These are phyloP conservation scores for Paraleonurus japonicus DNA, from an alignment of 257 asterid species.

Conservation along the genomic window DNA sequence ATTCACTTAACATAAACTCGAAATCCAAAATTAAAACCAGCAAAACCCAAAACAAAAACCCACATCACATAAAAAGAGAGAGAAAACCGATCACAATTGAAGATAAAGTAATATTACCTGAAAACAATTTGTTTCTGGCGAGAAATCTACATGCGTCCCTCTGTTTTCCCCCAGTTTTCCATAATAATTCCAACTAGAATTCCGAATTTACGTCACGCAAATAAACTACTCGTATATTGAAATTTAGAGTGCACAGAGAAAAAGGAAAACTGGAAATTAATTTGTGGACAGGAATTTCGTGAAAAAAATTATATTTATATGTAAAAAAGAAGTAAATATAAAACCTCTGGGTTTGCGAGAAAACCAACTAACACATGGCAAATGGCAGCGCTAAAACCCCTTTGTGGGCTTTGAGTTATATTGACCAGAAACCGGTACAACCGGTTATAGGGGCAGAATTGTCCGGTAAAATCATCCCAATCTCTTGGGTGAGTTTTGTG, in stretches of 20 bases:
- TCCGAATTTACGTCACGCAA: conserved; percentile 38
- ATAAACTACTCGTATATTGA: conserved; percentile 10
- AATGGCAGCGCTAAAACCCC: background rate
- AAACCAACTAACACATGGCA: background rate
- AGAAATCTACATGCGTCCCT: conserved; percentile 13
- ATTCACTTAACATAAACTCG: conserved; percentile 1
- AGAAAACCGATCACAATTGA: background rate
- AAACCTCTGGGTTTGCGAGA: conserved; percentile 29
- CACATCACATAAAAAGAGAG: background rate
- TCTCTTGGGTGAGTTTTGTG: conserved; percentile 19
- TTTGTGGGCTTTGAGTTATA: conserved; percentile 27
- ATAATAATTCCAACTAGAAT: conserved; percentile 23
- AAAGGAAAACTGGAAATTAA: background rate
- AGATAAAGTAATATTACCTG: conserved; percentile 26
- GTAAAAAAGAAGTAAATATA: background rate
- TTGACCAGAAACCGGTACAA: conserved; percentile 34
- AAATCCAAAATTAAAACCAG: background rate
- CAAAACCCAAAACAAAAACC: conserved; percentile 1
- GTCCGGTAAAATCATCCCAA: conserved; percentile 28
- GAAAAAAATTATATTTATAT: background rate
- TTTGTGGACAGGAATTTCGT: conserved; percentile 11
- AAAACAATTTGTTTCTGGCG: conserved; percentile 21
- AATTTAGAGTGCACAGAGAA: conserved; percentile 4
- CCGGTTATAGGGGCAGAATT: conserved; percentile 28
- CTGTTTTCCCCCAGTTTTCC: background rate